Base-by-base conservation (phyloP, 2,329 filamentous ascomycete genomes). In the Verticillium klebahnii region DNA sequence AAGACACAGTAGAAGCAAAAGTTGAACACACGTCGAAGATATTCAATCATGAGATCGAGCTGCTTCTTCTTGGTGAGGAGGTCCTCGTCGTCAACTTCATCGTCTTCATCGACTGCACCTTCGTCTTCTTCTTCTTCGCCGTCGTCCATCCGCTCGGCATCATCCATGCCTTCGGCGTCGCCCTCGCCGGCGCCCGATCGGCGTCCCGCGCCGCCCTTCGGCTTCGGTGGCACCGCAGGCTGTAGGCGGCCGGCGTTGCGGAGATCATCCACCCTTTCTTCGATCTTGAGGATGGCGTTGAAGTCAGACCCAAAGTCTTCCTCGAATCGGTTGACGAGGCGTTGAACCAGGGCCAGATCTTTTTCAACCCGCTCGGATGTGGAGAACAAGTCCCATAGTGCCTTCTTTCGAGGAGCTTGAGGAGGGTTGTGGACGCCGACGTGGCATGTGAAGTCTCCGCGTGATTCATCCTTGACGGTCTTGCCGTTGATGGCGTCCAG, bases 1-100 rank as follows among this genome's bases (percentile, higher is more conserved):
- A 99, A 98, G 5, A 99, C 96, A 74, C 95, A 99, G 80, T 98
- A 99, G 82, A 99, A 97, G 80, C 95, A 99, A 78, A 99, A 98
- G 77, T 95, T 97, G 83, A 96, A 96, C 59, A 99, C 95, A 17
- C 95, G 89, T 59, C 95, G 92, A 63, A 99, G 84, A 74, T 99
- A 99, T 77, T 99, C 95, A 60, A 98, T 95, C 74, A 97, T 84
- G 39, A 99, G 82, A 76, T 99, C 95, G 58, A 99, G 86, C 71
- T 95, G 93, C 82, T 99, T 98, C 85, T 98, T 98, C 82, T 96
- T 95, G 50, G 89, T 85, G 60, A 97, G 75, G 45, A 97, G 80
- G 50, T 97, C 92, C 71, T 97, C 92, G 69, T 96, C 92, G 68
- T 99, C 94, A 37, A 89, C 83, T 65, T 97, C 94, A 61, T 92